Evolutionary conservation across 495 filamentous ascomycete species (phyloP), one percentile per base, ranked within the genome.

Genomic region (Cladorrhinum samala): DNA sequence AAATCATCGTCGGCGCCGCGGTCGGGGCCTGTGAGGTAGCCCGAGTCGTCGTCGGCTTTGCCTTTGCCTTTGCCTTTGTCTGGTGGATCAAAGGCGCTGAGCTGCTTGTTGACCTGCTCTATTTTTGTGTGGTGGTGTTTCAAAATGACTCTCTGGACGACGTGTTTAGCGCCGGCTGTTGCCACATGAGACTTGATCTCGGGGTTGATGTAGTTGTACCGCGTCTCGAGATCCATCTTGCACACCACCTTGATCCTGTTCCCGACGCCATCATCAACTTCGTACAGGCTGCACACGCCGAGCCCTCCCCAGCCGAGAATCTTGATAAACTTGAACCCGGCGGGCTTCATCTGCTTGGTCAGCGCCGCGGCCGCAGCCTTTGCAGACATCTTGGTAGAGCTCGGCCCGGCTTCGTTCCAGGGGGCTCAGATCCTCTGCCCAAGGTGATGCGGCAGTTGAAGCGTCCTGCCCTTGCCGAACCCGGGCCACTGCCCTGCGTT

Each of bases 251-350:
- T 41, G 9, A 17, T 11, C n/a, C 1, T 43, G 5, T 38, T 11
- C 9, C 39, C n/a, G 17, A 20, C 17, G 14, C 19, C n/a, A 18
- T 30, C 49, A 33, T 41, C n/a, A 7, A 16, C 16, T 13, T 51
- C 49, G 23, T 42, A 51, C 49, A 51, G 9, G 6, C 38, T 43
- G 16, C 20, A 36, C 11, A 51, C 23, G n/a, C 49, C 49, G 2
- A 51, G 14, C 14, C 49, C 49, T 2, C 49, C 49, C 49, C 49
- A 51, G 4, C 49, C 49, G 6, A 51, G 23, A 24, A 42, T 19
- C 38, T 51, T 51, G 21, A 51, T 24, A 18, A 27, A 30, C 38
- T 23, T 39, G 38, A 51, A 51, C 0, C 39, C 38, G 4, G 38
- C 49, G 4, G n/a, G n/a, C 37, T 7, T 6, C 49, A 51, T 51